Evolutionary conservation across 192 early-diverging fungal species (phyloP), one percentile per base, ranked within the genome.

Genomic region (Coemansia sp.): DNA sequence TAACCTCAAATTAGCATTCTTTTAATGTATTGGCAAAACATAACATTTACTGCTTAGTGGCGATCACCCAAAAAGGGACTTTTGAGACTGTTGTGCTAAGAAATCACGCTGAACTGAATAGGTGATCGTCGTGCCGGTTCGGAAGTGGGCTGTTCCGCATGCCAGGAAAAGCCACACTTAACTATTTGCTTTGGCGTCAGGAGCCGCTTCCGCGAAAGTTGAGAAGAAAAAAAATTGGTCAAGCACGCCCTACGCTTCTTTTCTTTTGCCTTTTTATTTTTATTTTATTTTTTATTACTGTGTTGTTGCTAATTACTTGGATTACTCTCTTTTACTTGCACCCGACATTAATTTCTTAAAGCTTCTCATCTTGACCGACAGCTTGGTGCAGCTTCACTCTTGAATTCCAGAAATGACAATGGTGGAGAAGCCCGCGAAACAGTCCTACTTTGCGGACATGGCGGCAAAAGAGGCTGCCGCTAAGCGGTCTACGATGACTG

Each of bases 331-430:
- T 34, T 67, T 71, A 47, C 15, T 49, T 65, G 13, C 63, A 9
- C 59, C 22, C 49, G 46, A 2, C 18, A 51, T 68, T 68, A 3
- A 67, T 64, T 41, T 33, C 20, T 5, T 31, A 12, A n/a, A 16
- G 36, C 54, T 10, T 54, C 9, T 47, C 51, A n/a, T 63, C 38
- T 60, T 31, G 52, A 29, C 27, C 13, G 27, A 12, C 29, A 57
- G 54, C 10, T 57, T 57, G 54, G 29, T 29, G 27, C 11, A 24
- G 27, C 16, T 9, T 43, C 15, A 16, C n/a, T 42, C n/a, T 8
- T 16, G 31, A 60, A 29, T 42, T 63, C 31, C 59, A 11, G 55
- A 65, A 69, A 80, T 80, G 78, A 76, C 74, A 38, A 80, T 63
- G 69, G 38, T 54, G 33, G 73, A 75, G 43, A 38, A 74, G 65